Evolutionary conservation across 2,329 filamentous ascomycete species (phyloP).

Genomic region (Beauveria bassiana): DNA sequence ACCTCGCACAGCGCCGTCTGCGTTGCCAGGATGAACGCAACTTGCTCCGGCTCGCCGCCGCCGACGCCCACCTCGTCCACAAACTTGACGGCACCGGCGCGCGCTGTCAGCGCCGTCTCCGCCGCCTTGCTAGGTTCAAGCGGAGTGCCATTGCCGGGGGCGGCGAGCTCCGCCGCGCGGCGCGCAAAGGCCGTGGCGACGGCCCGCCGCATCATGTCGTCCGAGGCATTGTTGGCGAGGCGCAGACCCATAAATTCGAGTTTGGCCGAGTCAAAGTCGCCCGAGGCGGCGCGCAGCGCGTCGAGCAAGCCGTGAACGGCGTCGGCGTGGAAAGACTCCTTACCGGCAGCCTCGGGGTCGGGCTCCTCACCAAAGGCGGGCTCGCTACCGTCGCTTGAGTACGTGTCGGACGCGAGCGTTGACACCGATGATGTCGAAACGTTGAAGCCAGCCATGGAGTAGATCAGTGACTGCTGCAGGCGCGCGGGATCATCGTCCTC

Average conservation of each 20-base stretch:
- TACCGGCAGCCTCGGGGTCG: conserved; percentile 44
- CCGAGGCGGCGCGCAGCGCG: conserved; percentile 64
- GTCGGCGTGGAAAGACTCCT: conserved; percentile 67
- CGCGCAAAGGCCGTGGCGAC: conserved; percentile 81
- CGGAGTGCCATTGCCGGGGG: conserved; percentile 29
- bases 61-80: conserved; percentile 53
- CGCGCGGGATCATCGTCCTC: conserved; percentile 41
- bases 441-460: conserved; percentile 44
- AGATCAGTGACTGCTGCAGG: conserved; percentile 49
- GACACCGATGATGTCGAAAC: conserved; percentile 49
- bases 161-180: conserved; percentile 62
- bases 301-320: conserved; percentile 83
- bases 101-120: conserved; percentile 48
- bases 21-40: conserved; percentile 74
- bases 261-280: conserved; percentile 74
- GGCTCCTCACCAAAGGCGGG: conserved; percentile 56
- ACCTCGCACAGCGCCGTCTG: conserved; percentile 69
- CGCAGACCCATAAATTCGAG: conserved; percentile 92
- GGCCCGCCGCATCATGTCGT: conserved; percentile 78
- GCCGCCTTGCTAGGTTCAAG: conserved; percentile 59
- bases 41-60: conserved; percentile 66
- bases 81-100: conserved; percentile 47
- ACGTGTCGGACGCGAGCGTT: conserved; percentile 55
- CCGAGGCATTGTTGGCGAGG: conserved; percentile 83
- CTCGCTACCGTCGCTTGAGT: conserved; percentile 58